A percentile compares a stretch with the other conserved stretches of the same genome.
phyloP scores from a whole-genome alignment of 2,329 filamentous ascomycete genomes.

The Cryphonectria naterciae region DNA sequence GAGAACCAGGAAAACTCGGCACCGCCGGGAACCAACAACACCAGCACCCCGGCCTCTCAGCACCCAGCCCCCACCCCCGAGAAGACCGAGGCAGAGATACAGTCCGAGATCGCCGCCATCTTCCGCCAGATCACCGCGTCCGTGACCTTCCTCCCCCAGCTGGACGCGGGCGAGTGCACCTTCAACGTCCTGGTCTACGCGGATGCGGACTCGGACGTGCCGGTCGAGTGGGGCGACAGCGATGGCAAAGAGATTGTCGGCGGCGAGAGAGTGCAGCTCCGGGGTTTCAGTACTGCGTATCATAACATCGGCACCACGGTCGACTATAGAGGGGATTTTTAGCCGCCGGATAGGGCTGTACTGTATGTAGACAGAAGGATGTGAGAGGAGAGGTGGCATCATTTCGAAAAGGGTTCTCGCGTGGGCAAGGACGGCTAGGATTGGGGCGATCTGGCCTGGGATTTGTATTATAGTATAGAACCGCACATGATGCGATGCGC shows the following conservation, averaged over 20 bases:
- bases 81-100: conserved; percentile 92
- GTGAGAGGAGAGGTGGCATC: neutral
- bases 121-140: conserved; percentile 98
- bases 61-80: conserved; percentile 49
- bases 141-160: conserved; percentile 93
- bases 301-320: conserved; percentile 95
- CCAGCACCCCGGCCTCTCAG: conserved; percentile 31
- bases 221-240: conserved; percentile 97
- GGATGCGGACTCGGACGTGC: conserved; percentile 93
- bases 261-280: conserved; percentile 91
- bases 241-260: conserved; percentile 96
- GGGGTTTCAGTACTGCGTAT: conserved; percentile 94
- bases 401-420: neutral
- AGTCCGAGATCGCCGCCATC: conserved; percentile 92
- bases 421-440: neutral
- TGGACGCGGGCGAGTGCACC: conserved; percentile 85
- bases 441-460: neutral
- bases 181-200: conserved; percentile 99
- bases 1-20: conserved; percentile 73
- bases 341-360: neutral
- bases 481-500: neutral
- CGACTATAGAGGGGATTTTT: conserved; percentile 63
- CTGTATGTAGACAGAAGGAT: neutral
- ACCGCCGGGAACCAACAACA: conserved; percentile 33
- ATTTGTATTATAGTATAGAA: neutral